Evolutionary conservation across 768 basidiomycete genomes (phyloP), one percentile per base, ranked within the genome.

Genomic region (Russula brevipes): DNA sequence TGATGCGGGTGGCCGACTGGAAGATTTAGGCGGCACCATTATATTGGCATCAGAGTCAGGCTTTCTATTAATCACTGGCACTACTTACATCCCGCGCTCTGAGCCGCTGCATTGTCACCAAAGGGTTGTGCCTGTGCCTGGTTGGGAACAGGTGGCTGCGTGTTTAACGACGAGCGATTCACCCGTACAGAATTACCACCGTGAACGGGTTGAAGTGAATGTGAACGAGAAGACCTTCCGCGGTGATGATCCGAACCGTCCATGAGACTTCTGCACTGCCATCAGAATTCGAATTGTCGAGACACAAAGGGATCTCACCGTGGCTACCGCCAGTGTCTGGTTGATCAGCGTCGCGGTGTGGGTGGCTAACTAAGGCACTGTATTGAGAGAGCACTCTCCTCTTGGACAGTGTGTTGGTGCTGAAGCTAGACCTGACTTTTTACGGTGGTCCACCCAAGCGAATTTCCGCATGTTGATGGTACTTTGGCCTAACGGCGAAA

Each of bases 1-100:
- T 24, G 1, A 14, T 11, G 19, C 1, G 2, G n/a, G 16, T 2
- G n/a, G 3, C 14, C 7, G 12, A 12, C n/a, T 24, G 31, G 11
- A 14, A 8, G 19, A 45, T 51, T 49, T 36, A 35, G n/a, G 49
- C 11, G n/a, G 35, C 16, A 42, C 17, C 5, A 45, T 62, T 45
- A 24, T 24, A 24, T 24, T 24, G 55, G 38, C 39, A 36, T 41
- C 33, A 16, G 10, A n/a, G n/a, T 17, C 19, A 33, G 4, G 7
- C 38, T 39, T 8, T 12, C 12, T 24, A 9, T 8, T 19, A 36
- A 14, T 24, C n/a, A 19, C 3, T 17, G 31, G 14, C 3, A 46
- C 24, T 38, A 19, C 61, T 39, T 19, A 63, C 61, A 12, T n/a
- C 52, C 49, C 61, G 42, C 16, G 17, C 30, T 36, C 14, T 42